Evolutionary conservation across 257 asterid genomes (phyloP).

Genomic region (Solanum lycopersicoides): DNA sequence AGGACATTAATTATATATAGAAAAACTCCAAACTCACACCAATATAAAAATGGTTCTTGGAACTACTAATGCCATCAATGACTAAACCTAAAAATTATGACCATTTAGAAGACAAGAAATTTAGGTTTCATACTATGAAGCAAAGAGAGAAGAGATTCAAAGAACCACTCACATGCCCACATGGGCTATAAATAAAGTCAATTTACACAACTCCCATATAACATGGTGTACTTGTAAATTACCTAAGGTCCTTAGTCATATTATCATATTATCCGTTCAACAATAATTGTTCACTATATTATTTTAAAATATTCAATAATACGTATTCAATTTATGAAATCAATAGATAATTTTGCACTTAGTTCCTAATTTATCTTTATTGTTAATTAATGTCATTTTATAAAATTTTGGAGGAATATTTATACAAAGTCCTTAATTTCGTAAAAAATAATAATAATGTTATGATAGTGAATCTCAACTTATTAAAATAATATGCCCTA

Average conservation of each 20-base stretch:
- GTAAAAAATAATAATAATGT: too few relatives aligned
- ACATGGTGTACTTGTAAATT: neutral
- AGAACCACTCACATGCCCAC: neutral
- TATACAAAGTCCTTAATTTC: too few relatives aligned
- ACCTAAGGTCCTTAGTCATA: neutral
- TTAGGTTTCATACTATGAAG: neutral
- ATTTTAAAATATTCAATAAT: too few relatives aligned
- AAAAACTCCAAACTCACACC: neutral
- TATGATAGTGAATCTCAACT: neutral
- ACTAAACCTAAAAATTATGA: neutral
- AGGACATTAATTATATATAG: neutral
- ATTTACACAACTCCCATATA: neutral
- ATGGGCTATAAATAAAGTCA: neutral
- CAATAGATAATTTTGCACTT: too few relatives aligned
- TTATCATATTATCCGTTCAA: neutral
- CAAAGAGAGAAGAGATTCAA: neutral
- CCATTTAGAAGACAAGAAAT: neutral
- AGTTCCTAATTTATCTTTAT: too few relatives aligned
- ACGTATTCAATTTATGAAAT: too few relatives aligned
- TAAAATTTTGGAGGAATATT: neutral
- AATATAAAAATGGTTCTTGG: neutral
- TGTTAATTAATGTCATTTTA: neutral
- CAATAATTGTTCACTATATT: too few relatives aligned
- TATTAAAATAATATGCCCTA: neutral
- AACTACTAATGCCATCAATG: neutral